Conservation (phyloP, 352 stramenopile genomes). For the Phytophthora cactorum region DNA sequence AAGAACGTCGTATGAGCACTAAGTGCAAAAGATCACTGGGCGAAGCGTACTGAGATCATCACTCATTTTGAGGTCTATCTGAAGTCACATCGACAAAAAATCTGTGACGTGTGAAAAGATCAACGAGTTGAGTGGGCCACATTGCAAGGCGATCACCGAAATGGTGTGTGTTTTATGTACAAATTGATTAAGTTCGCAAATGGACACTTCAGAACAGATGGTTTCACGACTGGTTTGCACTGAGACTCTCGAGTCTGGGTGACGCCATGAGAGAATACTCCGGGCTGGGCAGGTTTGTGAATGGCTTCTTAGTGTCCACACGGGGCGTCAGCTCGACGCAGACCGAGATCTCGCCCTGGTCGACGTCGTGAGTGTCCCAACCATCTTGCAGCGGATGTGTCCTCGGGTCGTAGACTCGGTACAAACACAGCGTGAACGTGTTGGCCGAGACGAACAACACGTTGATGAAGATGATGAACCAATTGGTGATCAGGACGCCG, state of each 20-base stretch:
- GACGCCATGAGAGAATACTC: slow-evolving; percentile 27
- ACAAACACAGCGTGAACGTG: slow-evolving; percentile 40
- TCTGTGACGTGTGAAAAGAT: too few species aligned
- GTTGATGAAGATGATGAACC: slow-evolving; percentile 46
- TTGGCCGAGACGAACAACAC: slow-evolving; percentile 43
- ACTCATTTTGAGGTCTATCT: too few species aligned
- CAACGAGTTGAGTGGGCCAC: too few species aligned
- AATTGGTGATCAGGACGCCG: slow-evolving; percentile 40
- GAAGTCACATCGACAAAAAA: too few species aligned
- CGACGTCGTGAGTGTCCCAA: slow-evolving; percentile 7
- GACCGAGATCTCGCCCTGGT: slow-evolving; percentile 17
- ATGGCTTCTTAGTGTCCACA: slow-evolving; percentile 17
- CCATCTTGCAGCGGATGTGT: slow-evolving; percentile 26
- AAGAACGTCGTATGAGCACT: too few species aligned
- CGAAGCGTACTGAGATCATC: too few species aligned
- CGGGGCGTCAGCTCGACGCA: slow-evolving; percentile 21
- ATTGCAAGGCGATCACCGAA: not conserved
- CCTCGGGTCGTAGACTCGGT: slow-evolving; percentile 36
- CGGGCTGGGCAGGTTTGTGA: slow-evolving; percentile 29
- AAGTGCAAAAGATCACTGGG: too few species aligned
- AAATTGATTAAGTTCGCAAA: slow-evolving; percentile 20
- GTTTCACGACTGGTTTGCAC: not conserved
- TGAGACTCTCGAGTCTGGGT: slow-evolving; percentile 13
- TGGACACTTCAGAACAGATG: not conserved
- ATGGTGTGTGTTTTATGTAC: not conserved